Percentiles rank a stretch among this genome's conserved stretches.
Conservation (phyloP, 768 basidiomycete genomes). For the Russula foetens region DNA sequence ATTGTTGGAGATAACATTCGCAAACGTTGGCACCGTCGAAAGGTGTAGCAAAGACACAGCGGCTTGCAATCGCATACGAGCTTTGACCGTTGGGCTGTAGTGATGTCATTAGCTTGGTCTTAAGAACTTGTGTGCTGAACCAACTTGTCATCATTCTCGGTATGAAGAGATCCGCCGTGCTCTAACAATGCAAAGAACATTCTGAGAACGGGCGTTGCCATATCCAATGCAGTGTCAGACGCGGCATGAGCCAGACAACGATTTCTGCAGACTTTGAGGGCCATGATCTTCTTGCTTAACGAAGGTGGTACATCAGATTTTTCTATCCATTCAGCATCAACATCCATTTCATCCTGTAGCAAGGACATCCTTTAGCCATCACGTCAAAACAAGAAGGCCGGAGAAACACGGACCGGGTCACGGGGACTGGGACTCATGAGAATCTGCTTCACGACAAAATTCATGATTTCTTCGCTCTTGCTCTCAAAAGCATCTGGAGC, state of each 20-base stretch:
- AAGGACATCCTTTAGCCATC: constrained; percentile 2
- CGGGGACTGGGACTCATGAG: constrained; percentile 48
- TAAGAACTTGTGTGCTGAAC: constrained; percentile 15
- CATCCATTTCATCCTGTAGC: constrained; percentile 48
- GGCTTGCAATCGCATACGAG: constrained; percentile 78
- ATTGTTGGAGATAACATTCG: constrained; percentile 44
- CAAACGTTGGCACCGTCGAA: constrained; percentile 48
- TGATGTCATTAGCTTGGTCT: constrained; percentile 16
- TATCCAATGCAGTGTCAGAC: constrained; percentile 50
- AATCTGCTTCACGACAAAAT: constrained; percentile 60
- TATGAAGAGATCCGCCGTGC: constrained; percentile 56
- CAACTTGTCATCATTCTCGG: constrained; percentile 45
- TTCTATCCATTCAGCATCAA: constrained; percentile 68
- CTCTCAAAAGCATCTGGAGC: constrained; percentile 70
- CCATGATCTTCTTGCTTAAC: constrained; percentile 62
- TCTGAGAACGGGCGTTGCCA: constrained; percentile 68
- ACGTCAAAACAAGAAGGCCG: background rate
- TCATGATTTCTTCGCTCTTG: constrained; percentile 66
- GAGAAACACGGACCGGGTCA: constrained; percentile 35
- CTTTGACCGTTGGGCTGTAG: constrained; percentile 50
- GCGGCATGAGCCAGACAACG: constrained; percentile 64
- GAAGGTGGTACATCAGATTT: constrained; percentile 51
- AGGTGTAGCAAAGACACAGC: constrained; percentile 76
- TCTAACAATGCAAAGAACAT: constrained; percentile 68
- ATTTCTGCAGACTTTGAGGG: constrained; percentile 76